Conservation (phyloP, 2,329 filamentous ascomycete species). For the Ophiostoma montium region DNA sequence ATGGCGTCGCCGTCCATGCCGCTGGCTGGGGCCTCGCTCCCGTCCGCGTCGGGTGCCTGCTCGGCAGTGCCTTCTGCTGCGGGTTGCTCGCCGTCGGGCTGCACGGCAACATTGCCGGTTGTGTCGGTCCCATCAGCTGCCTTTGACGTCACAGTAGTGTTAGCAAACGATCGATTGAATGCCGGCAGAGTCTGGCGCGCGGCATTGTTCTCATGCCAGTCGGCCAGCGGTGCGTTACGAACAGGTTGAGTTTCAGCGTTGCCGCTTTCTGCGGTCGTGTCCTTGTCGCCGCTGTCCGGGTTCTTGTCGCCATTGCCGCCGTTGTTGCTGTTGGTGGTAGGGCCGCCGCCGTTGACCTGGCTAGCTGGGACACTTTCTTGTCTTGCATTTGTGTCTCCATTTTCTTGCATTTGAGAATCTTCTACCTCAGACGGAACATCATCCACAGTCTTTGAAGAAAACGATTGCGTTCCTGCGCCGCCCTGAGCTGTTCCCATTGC, state of each 20-base stretch:
- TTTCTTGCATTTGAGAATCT: constrained; percentile 7
- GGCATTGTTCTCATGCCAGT: not conserved
- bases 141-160: not conserved
- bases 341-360: not conserved
- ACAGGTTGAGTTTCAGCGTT: constrained; percentile 9
- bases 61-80: constrained; percentile 15
- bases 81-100: constrained; percentile 5
- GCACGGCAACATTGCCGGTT: not conserved
- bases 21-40: constrained; percentile 19
- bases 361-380: constrained; percentile 6
- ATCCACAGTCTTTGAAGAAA: constrained; percentile 9
- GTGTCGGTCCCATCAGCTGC: not conserved
- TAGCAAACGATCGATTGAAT: not conserved
- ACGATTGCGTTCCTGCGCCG: constrained; percentile 1
- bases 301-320: not conserved
- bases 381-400: constrained; percentile 5
- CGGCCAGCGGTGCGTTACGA: constrained; percentile 6
- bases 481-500: constrained; percentile 8
- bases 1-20: too few relatives aligned
- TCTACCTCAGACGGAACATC: constrained; percentile 6
- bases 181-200: not conserved
- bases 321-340: not conserved
- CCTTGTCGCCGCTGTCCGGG: not conserved
- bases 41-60: constrained; percentile 16
- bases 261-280: not conserved